phyloP scores from a whole-genome alignment of 768 basidiomycete species.

The Lactifluus echinatus region DNA sequence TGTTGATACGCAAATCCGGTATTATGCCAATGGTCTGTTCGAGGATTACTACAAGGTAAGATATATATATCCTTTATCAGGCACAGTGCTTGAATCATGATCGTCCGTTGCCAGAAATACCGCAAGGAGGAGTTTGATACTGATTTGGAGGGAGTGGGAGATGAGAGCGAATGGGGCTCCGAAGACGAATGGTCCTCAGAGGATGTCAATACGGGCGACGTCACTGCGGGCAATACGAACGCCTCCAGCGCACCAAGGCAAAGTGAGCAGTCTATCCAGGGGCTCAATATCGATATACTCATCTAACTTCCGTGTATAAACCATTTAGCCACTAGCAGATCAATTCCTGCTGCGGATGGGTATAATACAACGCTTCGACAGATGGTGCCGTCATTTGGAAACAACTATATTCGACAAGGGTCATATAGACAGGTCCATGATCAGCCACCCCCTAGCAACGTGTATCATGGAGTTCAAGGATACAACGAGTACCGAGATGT shows the following conservation, averaged over 20 bases:
- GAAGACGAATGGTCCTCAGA: slow-evolving; percentile 16
- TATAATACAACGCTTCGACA: not conserved
- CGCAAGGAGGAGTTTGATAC: slow-evolving; percentile 11
- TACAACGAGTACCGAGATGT: not conserved
- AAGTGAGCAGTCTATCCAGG: not conserved
- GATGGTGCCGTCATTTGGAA: not conserved
- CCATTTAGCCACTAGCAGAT: not conserved
- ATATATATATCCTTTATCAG: not conserved
- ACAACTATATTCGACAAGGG: not conserved
- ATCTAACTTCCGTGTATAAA: not conserved
- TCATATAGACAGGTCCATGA: not conserved
- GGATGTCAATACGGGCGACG: not conserved
- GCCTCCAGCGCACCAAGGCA: not conserved
- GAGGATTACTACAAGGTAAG: slow-evolving; percentile 15
- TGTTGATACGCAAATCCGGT: slow-evolving; percentile 10
- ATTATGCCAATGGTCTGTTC: slow-evolving; percentile 16
- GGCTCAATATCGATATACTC: not conserved
- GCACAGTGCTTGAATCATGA: not conserved
- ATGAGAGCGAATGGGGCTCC: slow-evolving; percentile 7
- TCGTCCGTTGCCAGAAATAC: slow-evolving; percentile 1
- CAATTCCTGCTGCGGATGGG: not conserved
- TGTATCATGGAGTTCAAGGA: not conserved
- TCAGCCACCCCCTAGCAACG: not conserved
- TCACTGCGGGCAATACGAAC: not conserved
- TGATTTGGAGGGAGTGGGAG: not conserved